These are phyloP conservation scores for Podila clonocystis DNA, from an alignment of 192 early-diverging fungal genomes.

Conservation along the genomic window DNA sequence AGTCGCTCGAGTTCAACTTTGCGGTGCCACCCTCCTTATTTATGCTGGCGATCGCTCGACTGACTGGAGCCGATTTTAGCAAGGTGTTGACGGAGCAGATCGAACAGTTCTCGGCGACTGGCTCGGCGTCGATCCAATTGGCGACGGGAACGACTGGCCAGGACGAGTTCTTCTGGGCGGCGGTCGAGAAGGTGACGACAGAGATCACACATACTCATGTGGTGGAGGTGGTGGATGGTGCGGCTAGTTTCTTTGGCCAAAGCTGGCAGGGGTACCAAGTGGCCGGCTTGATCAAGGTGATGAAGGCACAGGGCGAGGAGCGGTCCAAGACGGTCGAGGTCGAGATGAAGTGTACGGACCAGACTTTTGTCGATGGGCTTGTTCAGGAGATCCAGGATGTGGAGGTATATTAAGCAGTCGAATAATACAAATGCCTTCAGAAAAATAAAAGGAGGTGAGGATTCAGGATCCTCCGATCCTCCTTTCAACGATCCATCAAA, in stretches of 20 bases:
- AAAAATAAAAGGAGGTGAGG: background rate
- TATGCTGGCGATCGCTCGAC: conserved; percentile 52
- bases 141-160: conserved; percentile 25
- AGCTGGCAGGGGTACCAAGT: conserved; percentile 64
- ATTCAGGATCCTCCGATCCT: no score
- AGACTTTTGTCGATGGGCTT: conserved; percentile 59
- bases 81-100: conserved; percentile 53
- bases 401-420: background rate
- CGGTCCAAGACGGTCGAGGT: conserved; percentile 51
- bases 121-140: conserved; percentile 49
- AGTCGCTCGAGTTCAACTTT: conserved; percentile 49
- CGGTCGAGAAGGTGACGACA: conserved; percentile 57
- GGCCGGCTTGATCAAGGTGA: conserved; percentile 64
- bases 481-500: no score
- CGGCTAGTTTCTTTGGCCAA: conserved; percentile 68
- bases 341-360: conserved; percentile 67
- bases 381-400: conserved; percentile 43
- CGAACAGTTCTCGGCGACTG: conserved; percentile 58
- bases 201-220: conserved; percentile 59
- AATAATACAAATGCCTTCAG: background rate
- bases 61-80: conserved; percentile 61
- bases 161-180: conserved; percentile 55
- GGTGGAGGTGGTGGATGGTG: conserved; percentile 66
- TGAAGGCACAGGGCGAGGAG: conserved; percentile 9
- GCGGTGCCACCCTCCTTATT: conserved; percentile 59